Percentiles rank a stretch among this genome's conserved stretches.
These are phyloP conservation scores for Picea abies DNA, from an alignment of 83 land plant species.

Conservation along the genomic window DNA sequence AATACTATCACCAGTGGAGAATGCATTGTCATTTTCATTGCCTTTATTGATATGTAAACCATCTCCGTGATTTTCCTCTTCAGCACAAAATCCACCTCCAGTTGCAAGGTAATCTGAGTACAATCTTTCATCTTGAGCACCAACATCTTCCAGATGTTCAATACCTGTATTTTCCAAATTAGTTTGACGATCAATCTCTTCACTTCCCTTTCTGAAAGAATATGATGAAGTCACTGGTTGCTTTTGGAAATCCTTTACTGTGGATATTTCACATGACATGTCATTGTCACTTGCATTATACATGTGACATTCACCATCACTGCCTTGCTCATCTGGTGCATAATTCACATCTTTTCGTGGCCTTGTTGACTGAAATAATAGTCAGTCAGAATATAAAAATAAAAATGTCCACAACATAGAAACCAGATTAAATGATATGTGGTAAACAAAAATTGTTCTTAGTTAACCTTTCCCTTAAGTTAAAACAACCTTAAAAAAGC, in stretches of 20 bases:
- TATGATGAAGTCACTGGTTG: neutral
- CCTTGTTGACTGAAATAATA: conserved; percentile 26
- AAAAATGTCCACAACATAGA: neutral
- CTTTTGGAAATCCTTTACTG: neutral
- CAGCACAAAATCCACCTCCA: conserved; percentile 42
- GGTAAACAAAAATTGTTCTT: neutral
- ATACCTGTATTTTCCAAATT: neutral
- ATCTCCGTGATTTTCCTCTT: neutral
- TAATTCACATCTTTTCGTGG: conserved; percentile 28
- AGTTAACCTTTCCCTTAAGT: too few relatives aligned
- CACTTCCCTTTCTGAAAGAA: neutral
- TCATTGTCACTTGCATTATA: neutral
- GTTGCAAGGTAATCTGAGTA: neutral
- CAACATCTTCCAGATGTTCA: neutral
- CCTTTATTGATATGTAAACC: too few relatives aligned
- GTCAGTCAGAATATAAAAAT: neutral
- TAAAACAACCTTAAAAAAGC: too few relatives aligned
- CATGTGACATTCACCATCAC: neutral
- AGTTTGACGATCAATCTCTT: neutral
- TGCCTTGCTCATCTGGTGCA: conserved; percentile 16
- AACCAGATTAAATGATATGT: neutral
- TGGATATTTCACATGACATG: neutral
- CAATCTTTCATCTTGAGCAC: conserved; percentile 10
- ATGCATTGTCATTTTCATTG: too few relatives aligned
- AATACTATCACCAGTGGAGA: too few relatives aligned